phyloP scores from a whole-genome alignment of 495 filamentous ascomycete genomes.

The Penicillium mononematosum region DNA sequence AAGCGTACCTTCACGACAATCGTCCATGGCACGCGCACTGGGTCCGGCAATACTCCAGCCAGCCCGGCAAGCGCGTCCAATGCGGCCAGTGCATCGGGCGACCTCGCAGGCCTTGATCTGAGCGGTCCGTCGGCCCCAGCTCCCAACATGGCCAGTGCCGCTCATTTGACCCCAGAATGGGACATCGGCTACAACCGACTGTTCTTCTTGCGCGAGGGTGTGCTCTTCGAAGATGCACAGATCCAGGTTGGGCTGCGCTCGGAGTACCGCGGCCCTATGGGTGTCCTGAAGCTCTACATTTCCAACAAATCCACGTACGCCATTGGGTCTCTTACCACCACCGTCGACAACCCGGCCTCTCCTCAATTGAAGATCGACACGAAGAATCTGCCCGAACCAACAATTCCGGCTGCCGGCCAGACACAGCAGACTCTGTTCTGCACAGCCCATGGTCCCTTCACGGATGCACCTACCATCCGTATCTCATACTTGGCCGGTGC shows the following conservation, averaged over 20 bases:
- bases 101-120: slow-evolving; percentile 82
- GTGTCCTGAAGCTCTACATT: slow-evolving; percentile 93
- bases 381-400: slow-evolving; percentile 84
- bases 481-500: slow-evolving; percentile 93
- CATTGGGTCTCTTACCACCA: slow-evolving; percentile 89
- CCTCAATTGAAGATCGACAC: slow-evolving; percentile 75
- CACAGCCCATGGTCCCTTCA: slow-evolving; percentile 78
- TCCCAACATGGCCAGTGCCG: slow-evolving; percentile 86
- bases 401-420: slow-evolving; percentile 69
- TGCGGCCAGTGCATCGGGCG: slow-evolving; percentile 45
- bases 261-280: slow-evolving; percentile 91
- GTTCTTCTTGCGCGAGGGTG: slow-evolving; percentile 74
- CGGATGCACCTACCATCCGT: slow-evolving; percentile 83
- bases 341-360: slow-evolving; percentile 75
- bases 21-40: slow-evolving; percentile 53
- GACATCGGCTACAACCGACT: slow-evolving; percentile 85
- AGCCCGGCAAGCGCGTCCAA: slow-evolving; percentile 27
- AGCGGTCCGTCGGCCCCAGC: slow-evolving; percentile 55
- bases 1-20: slow-evolving; percentile 75
- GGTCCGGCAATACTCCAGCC: slow-evolving; percentile 43
- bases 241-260: slow-evolving; percentile 89
- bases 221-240: slow-evolving; percentile 93
- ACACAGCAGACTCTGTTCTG: slow-evolving; percentile 95
- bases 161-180: slow-evolving; percentile 93
- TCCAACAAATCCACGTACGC: slow-evolving; percentile 84